Evolutionary conservation across 176 grass and related monocot genomes (phyloP), one percentile per base, ranked within the genome.

Genomic region (Pontederia paniculata): DNA sequence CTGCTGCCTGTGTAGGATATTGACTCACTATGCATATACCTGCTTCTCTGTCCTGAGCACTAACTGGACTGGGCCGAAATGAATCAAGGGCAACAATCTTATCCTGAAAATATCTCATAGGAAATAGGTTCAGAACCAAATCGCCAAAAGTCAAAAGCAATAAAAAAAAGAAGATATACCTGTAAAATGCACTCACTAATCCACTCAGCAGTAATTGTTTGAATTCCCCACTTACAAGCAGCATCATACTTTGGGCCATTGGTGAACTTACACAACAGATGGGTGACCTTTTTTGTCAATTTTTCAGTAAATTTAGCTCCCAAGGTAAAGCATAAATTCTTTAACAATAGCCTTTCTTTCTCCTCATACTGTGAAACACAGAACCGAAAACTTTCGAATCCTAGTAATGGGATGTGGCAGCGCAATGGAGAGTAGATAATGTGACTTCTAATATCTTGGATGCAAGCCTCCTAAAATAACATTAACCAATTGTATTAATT

Each of bases 401-500:
- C 86, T 37, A 86, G 74, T 52, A 96, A 72, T 37, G 91, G 91
- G 68, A 89, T 52, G 49, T 49, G 68, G 55, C 91, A 96, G 50
- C 63, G 52, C 68, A 96, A 76, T 75, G 91, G 91, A 60, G 86
- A 84, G 77, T 83, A 96, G 66, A 96, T 89, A 71, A 82, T 77
- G 73, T 96, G 86, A 53, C 66, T 73, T 81, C 71, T 64, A 78
- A 89, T 74, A 76, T 96, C 79, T 84, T 87, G 91, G 64, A 87
- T 73, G 59, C 52, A 81, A 52, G 71, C 80, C 55, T 66, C 82
- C 91, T 96, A 72, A 11, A 84, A 42, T 73, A 76, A 77, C 58
- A 37, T 37, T 37, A 37, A 37, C 3, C 7, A 37, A 37, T 37
- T 37, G 28, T 37, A 37, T 2, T 37, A 37, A 37, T 37, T 37